Evolutionary conservation across 2,329 filamentous ascomycete genomes (phyloP), one percentile per base, ranked within the genome.

Genomic region (Xylariaceae sp.): DNA sequence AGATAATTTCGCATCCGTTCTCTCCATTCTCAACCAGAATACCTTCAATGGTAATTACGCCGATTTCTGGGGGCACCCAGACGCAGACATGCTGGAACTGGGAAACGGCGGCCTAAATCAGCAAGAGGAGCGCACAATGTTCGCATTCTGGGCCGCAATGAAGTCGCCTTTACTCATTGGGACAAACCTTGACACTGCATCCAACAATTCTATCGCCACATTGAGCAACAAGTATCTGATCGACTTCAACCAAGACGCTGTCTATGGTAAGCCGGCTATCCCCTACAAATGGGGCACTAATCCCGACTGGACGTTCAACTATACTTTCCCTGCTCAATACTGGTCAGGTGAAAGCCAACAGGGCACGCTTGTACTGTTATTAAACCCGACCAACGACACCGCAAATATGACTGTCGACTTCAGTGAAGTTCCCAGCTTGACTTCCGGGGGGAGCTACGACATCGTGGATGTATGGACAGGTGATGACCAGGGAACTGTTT

Each of bases 91-190:
- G 67, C 65, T 70, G 6, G 73, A 76, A 54, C 64, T 78, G 6
- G 74, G 75, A 19, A 78, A 77, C 53, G 70, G 67, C 0, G 60
- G 71, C 19, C 58, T 77, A 36, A 74, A 69, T 0, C 29, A 61
- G 1, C 66, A 64, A 1, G 73, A 79, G 61, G 68, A 68, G 23
- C 63, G 72, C 16, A 69, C 70, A 2, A 74, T 78, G 52, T 77
- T 77, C 53, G 70, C 71, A 4, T 56, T 77, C 4, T 79, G 75
- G 75, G 71, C 70, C 0, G 66, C 66, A 1, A 67, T 77, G 62
- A 77, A 75, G 55, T 67, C 66, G 5, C 74, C 74, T 0, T 53
- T 79, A 17, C 66, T 78, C 21, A 75, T 78, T 38, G 73, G 74
- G 23, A 68, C 70, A 1, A 55, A 63, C 53, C 61, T 75, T 4